A percentile compares a stretch with the other conserved stretches of the same genome.
Evolutionary conservation across 164 flowering plant genomes (phyloP).

Genomic region (Berberis thunbergii): DNA sequence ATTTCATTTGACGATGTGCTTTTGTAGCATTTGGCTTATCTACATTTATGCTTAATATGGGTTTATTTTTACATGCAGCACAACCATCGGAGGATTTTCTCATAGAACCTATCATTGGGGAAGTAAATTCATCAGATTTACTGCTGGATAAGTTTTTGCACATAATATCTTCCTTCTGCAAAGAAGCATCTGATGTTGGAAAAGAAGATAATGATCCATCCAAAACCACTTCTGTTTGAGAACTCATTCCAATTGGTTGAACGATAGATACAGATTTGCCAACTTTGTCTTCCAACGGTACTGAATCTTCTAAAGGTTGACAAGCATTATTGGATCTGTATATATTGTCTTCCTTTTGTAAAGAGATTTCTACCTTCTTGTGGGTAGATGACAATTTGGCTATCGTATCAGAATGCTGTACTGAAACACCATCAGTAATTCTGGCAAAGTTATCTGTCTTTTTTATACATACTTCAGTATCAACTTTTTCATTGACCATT

Average conservation of each 20-base stretch:
- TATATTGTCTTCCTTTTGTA: constrained; percentile 6
- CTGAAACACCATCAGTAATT: constrained; percentile 8
- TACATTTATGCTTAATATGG: background rate
- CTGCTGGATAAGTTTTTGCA: constrained; percentile 8
- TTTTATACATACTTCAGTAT: constrained; percentile 7
- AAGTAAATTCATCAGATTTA: constrained; percentile 12
- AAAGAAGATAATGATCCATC: constrained; percentile 11
- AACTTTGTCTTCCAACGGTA: constrained; percentile 13
- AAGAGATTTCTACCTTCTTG: constrained; percentile 3
- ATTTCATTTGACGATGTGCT: constrained; percentile 26
- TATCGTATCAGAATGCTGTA: constrained; percentile 9
- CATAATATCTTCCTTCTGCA: constrained; percentile 12
- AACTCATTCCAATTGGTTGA: constrained; percentile 13
- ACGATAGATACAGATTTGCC: constrained; percentile 11
- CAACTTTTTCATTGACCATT: constrained; percentile 46
- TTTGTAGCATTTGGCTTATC: constrained; percentile 24
- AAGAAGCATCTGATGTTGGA: constrained; percentile 14
- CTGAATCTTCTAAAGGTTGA: constrained; percentile 12
- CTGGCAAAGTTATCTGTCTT: constrained; percentile 1
- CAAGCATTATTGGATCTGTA: constrained; percentile 10
- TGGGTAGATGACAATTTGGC: constrained; percentile 1
- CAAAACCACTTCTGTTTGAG: constrained; percentile 13
- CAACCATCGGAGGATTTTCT: constrained; percentile 19
- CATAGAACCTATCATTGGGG: background rate
- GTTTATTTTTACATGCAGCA: constrained; percentile 13